Evolutionary conservation across 1,139 yeast species (phyloP), one percentile per base, ranked within the genome.

Genomic region (Suhomyces ambrosiae): DNA sequence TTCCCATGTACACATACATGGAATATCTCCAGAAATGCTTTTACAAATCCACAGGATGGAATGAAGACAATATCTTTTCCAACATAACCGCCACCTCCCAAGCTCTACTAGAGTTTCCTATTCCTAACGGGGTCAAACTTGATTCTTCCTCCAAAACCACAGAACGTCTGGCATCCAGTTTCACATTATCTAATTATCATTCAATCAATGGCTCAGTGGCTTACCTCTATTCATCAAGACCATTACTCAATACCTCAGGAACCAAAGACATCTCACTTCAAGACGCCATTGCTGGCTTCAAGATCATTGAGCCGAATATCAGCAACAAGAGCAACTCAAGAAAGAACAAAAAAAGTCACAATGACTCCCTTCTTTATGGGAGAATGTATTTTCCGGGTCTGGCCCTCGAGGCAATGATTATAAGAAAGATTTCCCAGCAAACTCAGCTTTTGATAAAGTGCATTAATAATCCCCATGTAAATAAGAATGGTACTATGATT

Each of bases 301-400:
- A 79, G 44, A 69, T 76, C 27, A 71, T 84, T 32, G 80, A 79
- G 31, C 83, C 85, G 5, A 22, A 28, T 11, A 29, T 27, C 11
- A 30, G 18, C 27, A 30, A 30, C 22, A 29, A 27, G 18, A n/a
- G 30, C 13, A 17, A 7, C 18, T 21, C 38, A 21, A 16, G 16
- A 21, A 13, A 22, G 33, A 11, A 10, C 5, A 12, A 12, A 12
- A 22, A 17, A 5, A 10, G 15, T 22, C 23, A 16, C 10, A 13
- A 25, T 18, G 34, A 24, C 30, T 49, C 66, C 2, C 53, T 71
- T 22, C 46, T 68, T 15, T 92, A 88, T 56, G 98, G 97, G 0
- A 70, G 95, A 45, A 79, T 94, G 80, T 86, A 84, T 53, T 81
- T 92, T 47, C 98, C 98, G 0, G 86, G 89, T 1, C 81, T 88